Percentiles rank a stretch among this genome's conserved stretches.
Conservation (phyloP, 495 filamentous ascomycete species). For the Cudoniella acicularis region DNA sequence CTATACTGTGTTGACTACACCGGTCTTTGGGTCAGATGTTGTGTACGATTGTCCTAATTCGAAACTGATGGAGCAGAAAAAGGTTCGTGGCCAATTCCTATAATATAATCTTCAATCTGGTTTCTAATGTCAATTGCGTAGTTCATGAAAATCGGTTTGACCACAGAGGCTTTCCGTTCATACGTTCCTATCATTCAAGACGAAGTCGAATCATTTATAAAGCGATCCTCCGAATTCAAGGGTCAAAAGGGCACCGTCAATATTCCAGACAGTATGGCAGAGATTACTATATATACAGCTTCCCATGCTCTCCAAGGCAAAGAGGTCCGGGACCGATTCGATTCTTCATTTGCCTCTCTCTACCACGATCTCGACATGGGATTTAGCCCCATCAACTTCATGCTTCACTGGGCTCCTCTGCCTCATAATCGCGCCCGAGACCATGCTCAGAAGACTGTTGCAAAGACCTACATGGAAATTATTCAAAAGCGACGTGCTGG, state of each 20-base stretch:
- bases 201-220: conserved; percentile 69
- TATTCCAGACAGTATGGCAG: conserved; percentile 66
- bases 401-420: conserved; percentile 81
- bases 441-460: conserved; percentile 67
- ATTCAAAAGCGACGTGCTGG: conserved; percentile 60
- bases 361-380: conserved; percentile 84
- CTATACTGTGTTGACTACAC: conserved; percentile 76
- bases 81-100: conserved; percentile 28
- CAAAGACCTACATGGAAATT: conserved; percentile 73
- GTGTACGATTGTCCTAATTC: conserved; percentile 86
- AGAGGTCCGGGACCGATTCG: conserved; percentile 72
- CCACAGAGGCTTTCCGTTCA: conserved; percentile 67
- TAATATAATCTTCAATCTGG: not conserved
- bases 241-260: conserved; percentile 61
- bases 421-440: conserved; percentile 80
- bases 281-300: conserved; percentile 84
- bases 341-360: conserved; percentile 67
- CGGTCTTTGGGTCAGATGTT: conserved; percentile 82
- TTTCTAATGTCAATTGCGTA: conserved; percentile 26
- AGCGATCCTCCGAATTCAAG: conserved; percentile 62
- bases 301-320: conserved; percentile 76
- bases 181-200: conserved; percentile 77
- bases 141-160: conserved; percentile 86
- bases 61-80: conserved; percentile 84
- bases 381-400: conserved; percentile 80